phyloP scores from a whole-genome alignment of 768 basidiomycete species.

The Amanita subjunquillea region DNA sequence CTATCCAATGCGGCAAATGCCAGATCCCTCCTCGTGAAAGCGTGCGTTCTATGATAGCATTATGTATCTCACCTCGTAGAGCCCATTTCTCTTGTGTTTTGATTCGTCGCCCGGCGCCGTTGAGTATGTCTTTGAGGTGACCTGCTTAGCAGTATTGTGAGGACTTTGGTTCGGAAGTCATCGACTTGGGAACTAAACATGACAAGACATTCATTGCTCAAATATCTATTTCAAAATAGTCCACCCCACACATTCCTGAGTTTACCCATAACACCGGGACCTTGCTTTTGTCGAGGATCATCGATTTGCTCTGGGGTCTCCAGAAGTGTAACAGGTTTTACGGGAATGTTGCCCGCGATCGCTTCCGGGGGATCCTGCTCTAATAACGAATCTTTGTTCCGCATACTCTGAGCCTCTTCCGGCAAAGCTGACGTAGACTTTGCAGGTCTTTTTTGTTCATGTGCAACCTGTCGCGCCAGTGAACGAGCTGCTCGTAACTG shows the following conservation, averaged over 20 bases:
- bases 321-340: too few species aligned
- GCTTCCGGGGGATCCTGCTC: background rate
- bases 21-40: constrained; percentile 2
- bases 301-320: background rate
- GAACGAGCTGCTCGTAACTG: constrained; percentile 2
- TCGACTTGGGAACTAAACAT: constrained; percentile 22
- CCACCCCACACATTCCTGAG: background rate
- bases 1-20: background rate
- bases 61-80: constrained; percentile 61
- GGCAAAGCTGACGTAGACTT: background rate
- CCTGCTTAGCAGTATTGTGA: constrained; percentile 15
- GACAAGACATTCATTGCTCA: constrained; percentile 11
- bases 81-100: constrained; percentile 53
- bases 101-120: constrained; percentile 32
- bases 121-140: constrained; percentile 26
- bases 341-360: background rate
- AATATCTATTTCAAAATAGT: background rate
- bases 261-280: background rate
- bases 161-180: constrained; percentile 13
- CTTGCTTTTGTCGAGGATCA: background rate
- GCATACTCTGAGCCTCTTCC: background rate
- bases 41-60: constrained; percentile 1
- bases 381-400: background rate
- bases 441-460: background rate
- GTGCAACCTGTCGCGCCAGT: background rate